Evolutionary conservation across 352 stramenopile species (phyloP).

Genomic region (Globisporangium alternatum): DNA sequence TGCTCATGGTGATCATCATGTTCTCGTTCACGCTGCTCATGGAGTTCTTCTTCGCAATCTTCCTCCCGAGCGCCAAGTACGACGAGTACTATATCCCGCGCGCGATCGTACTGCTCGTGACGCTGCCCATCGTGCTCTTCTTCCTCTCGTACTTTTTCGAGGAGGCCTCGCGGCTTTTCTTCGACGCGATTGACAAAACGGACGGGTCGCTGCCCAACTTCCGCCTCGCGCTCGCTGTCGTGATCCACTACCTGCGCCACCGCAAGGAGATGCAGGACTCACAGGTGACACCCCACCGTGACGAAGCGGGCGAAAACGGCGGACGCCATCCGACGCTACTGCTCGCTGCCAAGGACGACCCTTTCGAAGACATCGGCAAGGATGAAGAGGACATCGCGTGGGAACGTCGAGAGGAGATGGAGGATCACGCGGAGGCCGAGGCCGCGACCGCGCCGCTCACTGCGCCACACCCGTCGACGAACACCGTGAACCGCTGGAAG

Average conservation of each 20-base stretch:
- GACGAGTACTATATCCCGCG: slow-evolving; percentile 62
- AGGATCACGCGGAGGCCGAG: slow-evolving; percentile 24
- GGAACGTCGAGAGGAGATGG: slow-evolving; percentile 30
- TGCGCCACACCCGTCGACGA: slow-evolving; percentile 15
- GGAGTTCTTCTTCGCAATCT: slow-evolving; percentile 86
- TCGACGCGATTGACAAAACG: slow-evolving; percentile 68
- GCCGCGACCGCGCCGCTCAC: slow-evolving; percentile 16
- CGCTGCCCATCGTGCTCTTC: slow-evolving; percentile 65
- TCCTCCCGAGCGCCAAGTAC: slow-evolving; percentile 73
- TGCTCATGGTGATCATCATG: slow-evolving; percentile 81
- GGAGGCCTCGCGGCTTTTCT: slow-evolving; percentile 59
- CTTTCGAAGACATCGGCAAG: slow-evolving; percentile 52
- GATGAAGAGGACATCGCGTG: slow-evolving; percentile 53
- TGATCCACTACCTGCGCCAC: slow-evolving; percentile 79
- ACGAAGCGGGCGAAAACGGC: not conserved
- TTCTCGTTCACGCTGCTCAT: slow-evolving; percentile 84
- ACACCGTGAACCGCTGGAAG: slow-evolving; percentile 47
- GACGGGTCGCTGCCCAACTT: slow-evolving; percentile 77
- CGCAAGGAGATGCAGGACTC: slow-evolving; percentile 49
- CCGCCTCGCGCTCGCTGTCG: slow-evolving; percentile 64
- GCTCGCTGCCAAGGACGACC: slow-evolving; percentile 47
- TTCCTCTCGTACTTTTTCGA: slow-evolving; percentile 84
- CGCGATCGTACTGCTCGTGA: slow-evolving; percentile 49
- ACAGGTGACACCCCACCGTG: not conserved
- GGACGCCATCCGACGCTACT: slow-evolving; percentile 23